These are phyloP conservation scores for Adansonia rubrostipa DNA, from an alignment of 441 rosid species.

Conservation along the genomic window DNA sequence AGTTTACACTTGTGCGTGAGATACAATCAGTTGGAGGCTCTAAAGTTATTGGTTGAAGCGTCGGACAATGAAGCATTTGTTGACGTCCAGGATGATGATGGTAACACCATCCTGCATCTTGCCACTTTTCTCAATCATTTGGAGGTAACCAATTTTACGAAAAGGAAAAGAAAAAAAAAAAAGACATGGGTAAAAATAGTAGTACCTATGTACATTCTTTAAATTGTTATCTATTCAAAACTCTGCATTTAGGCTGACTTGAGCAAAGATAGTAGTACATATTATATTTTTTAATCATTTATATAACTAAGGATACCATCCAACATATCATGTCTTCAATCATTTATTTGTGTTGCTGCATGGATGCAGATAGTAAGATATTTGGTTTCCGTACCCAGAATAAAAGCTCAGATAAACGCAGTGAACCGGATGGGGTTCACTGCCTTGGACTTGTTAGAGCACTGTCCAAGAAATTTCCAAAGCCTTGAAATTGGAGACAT, in stretches of 20 bases:
- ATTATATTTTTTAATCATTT: too few species aligned
- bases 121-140: neutral
- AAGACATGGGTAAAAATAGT: too few species aligned
- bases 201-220: too few species aligned
- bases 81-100: slow-evolving; percentile 8
- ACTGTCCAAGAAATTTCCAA: neutral
- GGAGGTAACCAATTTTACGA: neutral
- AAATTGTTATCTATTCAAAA: too few species aligned
- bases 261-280: too few species aligned
- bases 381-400: neutral
- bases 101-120: slow-evolving; percentile 20
- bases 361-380: neutral
- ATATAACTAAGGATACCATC: too few species aligned
- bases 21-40: slow-evolving; percentile 14
- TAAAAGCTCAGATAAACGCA: neutral
- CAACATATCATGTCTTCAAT: too few species aligned
- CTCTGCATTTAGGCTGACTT: too few species aligned
- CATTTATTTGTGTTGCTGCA: neutral
- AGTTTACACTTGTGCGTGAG: slow-evolving; percentile 1
- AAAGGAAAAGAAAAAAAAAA: too few species aligned
- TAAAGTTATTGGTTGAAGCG: neutral
- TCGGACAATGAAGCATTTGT: neutral
- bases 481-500: neutral
- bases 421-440: neutral
- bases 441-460: neutral